Base-by-base conservation (phyloP, 73 alveolate genomes). In the Effrenium voratum region DNA sequence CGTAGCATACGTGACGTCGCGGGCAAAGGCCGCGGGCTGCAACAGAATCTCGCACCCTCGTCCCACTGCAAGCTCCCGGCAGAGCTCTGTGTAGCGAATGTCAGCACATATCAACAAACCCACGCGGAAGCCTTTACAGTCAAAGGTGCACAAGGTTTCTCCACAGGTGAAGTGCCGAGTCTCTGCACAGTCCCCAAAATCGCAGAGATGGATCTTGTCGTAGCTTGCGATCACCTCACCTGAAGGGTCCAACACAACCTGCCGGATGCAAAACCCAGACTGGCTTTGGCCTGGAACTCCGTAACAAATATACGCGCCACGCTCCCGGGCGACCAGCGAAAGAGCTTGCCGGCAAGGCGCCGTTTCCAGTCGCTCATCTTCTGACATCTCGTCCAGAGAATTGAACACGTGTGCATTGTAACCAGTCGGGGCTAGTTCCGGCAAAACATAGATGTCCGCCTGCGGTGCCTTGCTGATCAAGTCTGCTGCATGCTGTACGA, bases 11-110 rank as follows among this genome's bases (percentile, higher is more conserved):
- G 85, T 87, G 26, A 87, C 95, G 46, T 87, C 95, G 44, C 95
- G 77, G 34, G 95, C 95, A 32, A 87, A 87, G 49, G 95, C 95
- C n/a, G 95, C 84, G 2, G 95, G 95, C 43, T 87, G 95, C 49
- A 87, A n/a, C 70, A 87, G 72, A 45, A 87, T 66, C 38, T 87
- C 95, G 84, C 95, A 87, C 16, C 95, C 85, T 12, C 95, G 95
- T 1, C 95, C 95, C 2, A 87, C 38, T 32, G 95, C 95, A 16
- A 87, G 95, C 50, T 87, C 95, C 68, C 95, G 95, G 70, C 84
- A 43, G 34, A 87, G 85, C 41, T 87, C 95, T 12, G 84, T 87
- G 95, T 59, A 76, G 84, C 95, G 95, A 83, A 87, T 87, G 68
- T 87, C 95, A 2, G 95, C 95, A 38, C 95, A 87, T 8, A 87